phyloP scores from a whole-genome alignment of 768 basidiomycete genomes.

The Agrocybe praecox region DNA sequence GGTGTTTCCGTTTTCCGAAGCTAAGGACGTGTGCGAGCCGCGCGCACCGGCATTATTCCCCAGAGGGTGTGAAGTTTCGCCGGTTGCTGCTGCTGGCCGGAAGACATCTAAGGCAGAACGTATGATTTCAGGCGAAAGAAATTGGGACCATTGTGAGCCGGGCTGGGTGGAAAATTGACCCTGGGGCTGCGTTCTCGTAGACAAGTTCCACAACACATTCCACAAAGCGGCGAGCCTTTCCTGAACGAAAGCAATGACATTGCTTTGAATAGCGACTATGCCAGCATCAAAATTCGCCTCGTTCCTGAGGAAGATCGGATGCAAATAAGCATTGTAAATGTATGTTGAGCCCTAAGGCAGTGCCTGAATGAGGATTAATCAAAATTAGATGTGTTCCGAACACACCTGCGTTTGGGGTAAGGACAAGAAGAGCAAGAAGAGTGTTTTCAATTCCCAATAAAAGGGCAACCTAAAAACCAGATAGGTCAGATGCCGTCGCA shows the following conservation, averaged over 20 bases:
- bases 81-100: constrained; percentile 9
- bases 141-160: constrained; percentile 18
- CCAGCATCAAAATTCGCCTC: constrained; percentile 63
- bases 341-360: constrained; percentile 62
- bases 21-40: constrained; percentile 4
- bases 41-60: neutral
- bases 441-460: constrained; percentile 74
- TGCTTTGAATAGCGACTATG: constrained; percentile 55
- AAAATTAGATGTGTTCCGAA: constrained; percentile 6
- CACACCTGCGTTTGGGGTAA: constrained; percentile 71
- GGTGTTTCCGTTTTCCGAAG: constrained; percentile 4
- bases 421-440: constrained; percentile 66
- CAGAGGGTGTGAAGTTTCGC: neutral
- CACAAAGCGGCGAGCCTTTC: constrained; percentile 49
- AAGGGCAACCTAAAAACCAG: constrained; percentile 62
- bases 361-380: constrained; percentile 5
- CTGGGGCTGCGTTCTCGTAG: constrained; percentile 41
- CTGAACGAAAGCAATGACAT: constrained; percentile 57
- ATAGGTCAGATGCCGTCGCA: constrained; percentile 10
- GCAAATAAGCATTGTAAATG: constrained; percentile 60
- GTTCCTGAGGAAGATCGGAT: constrained; percentile 61
- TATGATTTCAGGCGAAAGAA: constrained; percentile 20
- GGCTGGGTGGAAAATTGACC: constrained; percentile 23
- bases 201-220: constrained; percentile 44
- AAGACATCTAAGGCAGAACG: constrained; percentile 21